Evolutionary conservation across 2,329 filamentous ascomycete genomes (phyloP), one percentile per base, ranked within the genome.

Genomic region (Neonectria sp.): DNA sequence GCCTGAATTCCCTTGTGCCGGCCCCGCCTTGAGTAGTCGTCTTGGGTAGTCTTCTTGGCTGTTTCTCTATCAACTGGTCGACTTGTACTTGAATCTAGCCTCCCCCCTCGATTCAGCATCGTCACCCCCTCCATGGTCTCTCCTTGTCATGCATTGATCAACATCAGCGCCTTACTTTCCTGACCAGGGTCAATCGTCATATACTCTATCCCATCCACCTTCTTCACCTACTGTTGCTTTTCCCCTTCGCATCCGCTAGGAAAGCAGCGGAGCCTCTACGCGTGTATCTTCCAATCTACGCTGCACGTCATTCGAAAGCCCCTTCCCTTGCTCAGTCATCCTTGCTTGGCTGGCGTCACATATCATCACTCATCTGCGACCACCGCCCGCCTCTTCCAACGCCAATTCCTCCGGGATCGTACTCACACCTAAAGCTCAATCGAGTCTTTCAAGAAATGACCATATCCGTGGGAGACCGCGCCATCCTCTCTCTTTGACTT

Each of bases 1-100:
- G 49, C 24, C 40, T 51, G 13, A 37, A 35, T 48, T 65, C 62
- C 60, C 65, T 69, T 71, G 62, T 71, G 52, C 69, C 68, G 60
- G 63, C 24, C 55, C 27, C 51, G 33, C 31, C 51, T 56, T 60
- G 27, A 43, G 37, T 31, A 43, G 35, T 15, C 58, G n/a, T 33
- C 33, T 33, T 35, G 45, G 40, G 31, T 35, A 24, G 6, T 53
- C n/a, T 4, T 59, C 57, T 67, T 67, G 55, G 57, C 60, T 60
- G 55, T 45, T 65, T 62, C 58, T 55, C 35, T 35, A 51, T 51
- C 51, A 52, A 35, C 17, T 35, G 12, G 4, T 33, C 49, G 63
- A 31, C 52, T 45, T 66, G 62, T 75, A 72, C 68, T 74, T 73
- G 55, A 75, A 75, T 69, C 64, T 66, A 9, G 46, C 31, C 35